Percentiles rank a stretch among this genome's conserved stretches.
These are phyloP conservation scores for Boletus rubropictus DNA, from an alignment of 768 basidiomycete genomes.

Conservation along the genomic window DNA sequence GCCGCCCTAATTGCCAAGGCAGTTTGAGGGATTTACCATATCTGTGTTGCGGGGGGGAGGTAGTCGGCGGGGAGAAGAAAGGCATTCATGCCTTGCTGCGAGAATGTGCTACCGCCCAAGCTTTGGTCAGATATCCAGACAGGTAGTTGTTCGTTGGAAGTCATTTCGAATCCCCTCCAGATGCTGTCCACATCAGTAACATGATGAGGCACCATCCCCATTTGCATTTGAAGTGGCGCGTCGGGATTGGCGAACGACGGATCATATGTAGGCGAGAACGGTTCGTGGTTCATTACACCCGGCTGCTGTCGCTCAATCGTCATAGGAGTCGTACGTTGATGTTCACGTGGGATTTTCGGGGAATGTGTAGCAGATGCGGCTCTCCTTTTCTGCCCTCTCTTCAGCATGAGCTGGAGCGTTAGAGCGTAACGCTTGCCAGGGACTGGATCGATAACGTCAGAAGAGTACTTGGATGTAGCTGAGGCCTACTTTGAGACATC, in stretches of 20 bases:
- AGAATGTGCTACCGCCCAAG: conserved; percentile 67
- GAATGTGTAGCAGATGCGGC: conserved; percentile 53
- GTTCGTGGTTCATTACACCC: conserved; percentile 38
- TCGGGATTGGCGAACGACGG: conserved; percentile 33
- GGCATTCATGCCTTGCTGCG: conserved; percentile 80
- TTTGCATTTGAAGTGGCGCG: conserved; percentile 28
- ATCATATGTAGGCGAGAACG: conserved; percentile 56
- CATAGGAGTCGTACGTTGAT: conserved; percentile 45
- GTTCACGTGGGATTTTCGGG: conserved; percentile 52
- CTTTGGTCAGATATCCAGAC: conserved; percentile 85
- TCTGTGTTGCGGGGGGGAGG: conserved; percentile 64
- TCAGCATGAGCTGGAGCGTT: conserved; percentile 85
- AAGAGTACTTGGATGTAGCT: background rate
- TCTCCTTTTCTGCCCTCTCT: conserved; percentile 62
- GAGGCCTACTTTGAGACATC: conserved; percentile 67
- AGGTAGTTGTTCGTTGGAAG: conserved; percentile 68
- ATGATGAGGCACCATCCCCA: conserved; percentile 25
- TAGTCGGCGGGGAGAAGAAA: conserved; percentile 76
- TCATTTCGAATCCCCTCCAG: conserved; percentile 70
- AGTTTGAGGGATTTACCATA: conserved; percentile 48
- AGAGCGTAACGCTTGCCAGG: conserved; percentile 91
- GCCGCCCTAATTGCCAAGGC: conserved; percentile 1
- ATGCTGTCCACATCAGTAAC: conserved; percentile 52
- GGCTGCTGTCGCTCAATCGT: conserved; percentile 39
- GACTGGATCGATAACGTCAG: conserved; percentile 43